Evolutionary conservation across 164 flowering plant species (phyloP).

Genomic region (Magnolia sinica): DNA sequence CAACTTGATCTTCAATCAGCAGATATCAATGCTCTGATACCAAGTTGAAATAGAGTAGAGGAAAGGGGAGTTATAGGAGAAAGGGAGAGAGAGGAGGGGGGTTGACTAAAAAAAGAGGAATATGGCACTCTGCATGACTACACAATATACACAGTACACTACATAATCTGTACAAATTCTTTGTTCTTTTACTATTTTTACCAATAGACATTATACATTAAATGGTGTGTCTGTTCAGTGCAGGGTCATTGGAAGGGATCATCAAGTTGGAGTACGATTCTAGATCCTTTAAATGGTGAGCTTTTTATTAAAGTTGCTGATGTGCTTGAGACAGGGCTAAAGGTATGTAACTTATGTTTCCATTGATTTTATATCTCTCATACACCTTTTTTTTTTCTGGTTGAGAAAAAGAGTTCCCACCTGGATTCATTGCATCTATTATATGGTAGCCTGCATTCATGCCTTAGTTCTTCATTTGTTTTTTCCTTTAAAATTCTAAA

Average conservation of each 20-base stretch:
- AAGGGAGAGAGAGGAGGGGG: no score
- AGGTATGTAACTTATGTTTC: constrained; percentile 38
- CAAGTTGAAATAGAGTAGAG: no score
- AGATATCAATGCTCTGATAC: no score
- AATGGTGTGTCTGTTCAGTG: constrained; percentile 38
- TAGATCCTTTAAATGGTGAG: constrained; percentile 95
- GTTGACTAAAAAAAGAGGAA: no score
- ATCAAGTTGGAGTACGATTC: constrained; percentile 54
- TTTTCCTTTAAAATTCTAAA: not conserved
- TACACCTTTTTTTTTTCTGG: no score
- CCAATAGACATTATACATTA: not conserved
- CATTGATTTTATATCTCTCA: not conserved
- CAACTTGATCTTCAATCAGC: no score
- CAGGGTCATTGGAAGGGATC: constrained; percentile 84
- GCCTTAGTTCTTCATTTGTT: not conserved
- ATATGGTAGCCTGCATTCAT: not conserved
- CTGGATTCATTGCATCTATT: not conserved
- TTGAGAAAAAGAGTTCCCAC: not conserved
- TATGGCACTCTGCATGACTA: no score
- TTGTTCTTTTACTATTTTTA: not conserved
- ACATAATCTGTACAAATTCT: no score
- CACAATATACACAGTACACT: no score
- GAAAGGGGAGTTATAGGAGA: no score
- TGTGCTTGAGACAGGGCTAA: constrained; percentile 62
- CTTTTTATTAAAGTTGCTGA: constrained; percentile 86